Evolutionary conservation across 768 basidiomycete species (phyloP), one percentile per base, ranked within the genome.

Genomic region (Coprinopsis strossmayeri): DNA sequence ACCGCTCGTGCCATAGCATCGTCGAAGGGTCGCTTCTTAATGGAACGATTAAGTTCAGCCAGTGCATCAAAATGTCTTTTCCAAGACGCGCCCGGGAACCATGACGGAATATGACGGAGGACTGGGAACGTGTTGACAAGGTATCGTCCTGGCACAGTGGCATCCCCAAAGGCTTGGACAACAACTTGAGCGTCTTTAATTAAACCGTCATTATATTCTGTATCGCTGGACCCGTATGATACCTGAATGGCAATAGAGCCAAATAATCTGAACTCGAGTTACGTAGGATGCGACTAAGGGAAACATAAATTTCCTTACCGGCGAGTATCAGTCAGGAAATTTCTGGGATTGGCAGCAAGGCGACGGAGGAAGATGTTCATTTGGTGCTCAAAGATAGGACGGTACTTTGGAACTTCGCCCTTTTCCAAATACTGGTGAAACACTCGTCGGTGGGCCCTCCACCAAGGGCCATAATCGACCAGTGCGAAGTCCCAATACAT

Each of bases 71-170:
- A 34, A n/a, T 32, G 11, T 35, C 12, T 23, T 20, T 32, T 40
- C 24, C 24, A 56, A 3, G 35, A 34, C 24, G 53, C 47, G 9
- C 53, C 53, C 2, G 75, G 76, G 38, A 76, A 56, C 76, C 75
- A 75, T 12, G 64, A 57, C 1, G 76, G 76, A 30, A 78, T 57
- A 45, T 73, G 57, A 34, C 64, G 64, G 49, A 77, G 64, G 69
- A 45, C 11, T 18, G 37, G 28, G 1, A 53, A 50, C 9, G 45
- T 27, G 34, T 61, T 58, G 12, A 59, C 61, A 1, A 54, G 45
- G 17, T 55, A 59, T 1, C 49, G 48, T 18, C 53, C 56, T 5
- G 46, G 49, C 1, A 18, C 45, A 12, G 20, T 28, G 7, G 34
- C 27, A 11, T 47, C 48, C 3, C 34, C 17, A 18, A 52, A 43